Conservation (phyloP, 768 basidiomycete species). For the Pilatotrama ljubarskyi region DNA sequence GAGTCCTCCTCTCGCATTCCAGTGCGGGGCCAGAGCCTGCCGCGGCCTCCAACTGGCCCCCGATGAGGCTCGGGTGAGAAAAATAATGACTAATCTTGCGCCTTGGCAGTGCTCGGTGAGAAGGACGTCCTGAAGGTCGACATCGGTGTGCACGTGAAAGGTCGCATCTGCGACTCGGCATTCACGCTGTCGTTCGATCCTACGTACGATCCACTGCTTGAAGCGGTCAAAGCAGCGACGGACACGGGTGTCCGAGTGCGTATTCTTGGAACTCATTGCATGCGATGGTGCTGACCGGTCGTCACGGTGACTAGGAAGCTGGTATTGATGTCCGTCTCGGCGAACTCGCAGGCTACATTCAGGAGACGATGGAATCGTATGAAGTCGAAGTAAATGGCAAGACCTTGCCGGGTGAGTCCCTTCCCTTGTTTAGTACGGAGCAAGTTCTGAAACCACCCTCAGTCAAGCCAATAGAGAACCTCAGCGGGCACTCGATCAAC, state of each 20-base stretch:
- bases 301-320: slow-evolving; percentile 62
- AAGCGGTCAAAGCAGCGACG: slow-evolving; percentile 93
- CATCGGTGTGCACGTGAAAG: slow-evolving; percentile 95
- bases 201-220: slow-evolving; percentile 84
- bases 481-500: slow-evolving; percentile 93
- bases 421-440: background rate
- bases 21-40: slow-evolving; percentile 2
- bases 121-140: slow-evolving; percentile 96
- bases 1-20: slow-evolving; percentile 28
- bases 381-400: slow-evolving; percentile 93
- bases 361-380: slow-evolving; percentile 99
- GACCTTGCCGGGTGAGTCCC: slow-evolving; percentile 64
- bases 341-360: slow-evolving; percentile 88
- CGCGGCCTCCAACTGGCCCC: background rate
- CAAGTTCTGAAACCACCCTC: slow-evolving; percentile 1
- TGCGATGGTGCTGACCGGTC: background rate
- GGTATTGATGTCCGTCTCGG: slow-evolving; percentile 95
- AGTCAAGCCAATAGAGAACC: slow-evolving; percentile 94
- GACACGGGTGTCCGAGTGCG: slow-evolving; percentile 84
- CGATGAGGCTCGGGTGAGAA: slow-evolving; percentile 1
- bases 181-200: slow-evolving; percentile 91
- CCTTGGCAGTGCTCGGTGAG: slow-evolving; percentile 63
- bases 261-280: background rate
- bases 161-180: slow-evolving; percentile 93
- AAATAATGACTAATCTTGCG: background rate